Evolutionary conservation across 495 filamentous ascomycete genomes (phyloP).

Genomic region (Penicillium lagena): DNA sequence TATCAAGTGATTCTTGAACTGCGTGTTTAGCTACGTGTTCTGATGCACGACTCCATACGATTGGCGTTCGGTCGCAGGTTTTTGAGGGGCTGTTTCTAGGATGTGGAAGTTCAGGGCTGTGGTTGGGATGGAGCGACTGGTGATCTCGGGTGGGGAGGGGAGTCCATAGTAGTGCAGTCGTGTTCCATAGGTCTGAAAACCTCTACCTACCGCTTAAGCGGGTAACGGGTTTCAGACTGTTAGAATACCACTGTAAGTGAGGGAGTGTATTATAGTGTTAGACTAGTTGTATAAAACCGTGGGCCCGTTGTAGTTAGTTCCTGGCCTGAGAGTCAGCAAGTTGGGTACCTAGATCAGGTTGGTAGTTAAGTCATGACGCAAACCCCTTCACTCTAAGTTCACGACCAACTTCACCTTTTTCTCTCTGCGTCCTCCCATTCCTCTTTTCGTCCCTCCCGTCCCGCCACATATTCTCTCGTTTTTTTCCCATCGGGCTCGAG

Average conservation of each 20-base stretch:
- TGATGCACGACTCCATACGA: constrained; percentile 60
- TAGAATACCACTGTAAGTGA: too few relatives aligned
- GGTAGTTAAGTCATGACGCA: constrained; percentile 26
- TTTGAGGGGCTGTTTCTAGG: constrained; percentile 43
- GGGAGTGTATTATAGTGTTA: too few relatives aligned
- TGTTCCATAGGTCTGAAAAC: too few relatives aligned
- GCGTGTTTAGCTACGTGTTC: too few relatives aligned
- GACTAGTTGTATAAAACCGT: too few relatives aligned
- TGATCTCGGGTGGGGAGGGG: constrained; percentile 47
- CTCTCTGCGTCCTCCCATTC: not conserved
- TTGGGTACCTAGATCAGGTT: too few relatives aligned
- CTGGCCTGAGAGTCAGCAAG: too few relatives aligned
- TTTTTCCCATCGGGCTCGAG: not conserved
- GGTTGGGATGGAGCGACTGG: constrained; percentile 44
- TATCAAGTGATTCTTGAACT: too few relatives aligned
- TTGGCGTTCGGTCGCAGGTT: constrained; percentile 41
- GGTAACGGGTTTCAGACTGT: too few relatives aligned
- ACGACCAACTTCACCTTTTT: constrained; percentile 5
- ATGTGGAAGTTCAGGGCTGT: constrained; percentile 52
- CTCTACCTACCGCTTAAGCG: too few relatives aligned
- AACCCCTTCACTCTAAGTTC: constrained; percentile 7
- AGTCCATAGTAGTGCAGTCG: constrained; percentile 21
- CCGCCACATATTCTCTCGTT: not conserved
- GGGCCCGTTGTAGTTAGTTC: too few relatives aligned
- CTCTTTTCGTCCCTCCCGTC: not conserved